Base-by-base conservation (phyloP, 768 basidiomycete genomes). In the Lactifluus piperatus region DNA sequence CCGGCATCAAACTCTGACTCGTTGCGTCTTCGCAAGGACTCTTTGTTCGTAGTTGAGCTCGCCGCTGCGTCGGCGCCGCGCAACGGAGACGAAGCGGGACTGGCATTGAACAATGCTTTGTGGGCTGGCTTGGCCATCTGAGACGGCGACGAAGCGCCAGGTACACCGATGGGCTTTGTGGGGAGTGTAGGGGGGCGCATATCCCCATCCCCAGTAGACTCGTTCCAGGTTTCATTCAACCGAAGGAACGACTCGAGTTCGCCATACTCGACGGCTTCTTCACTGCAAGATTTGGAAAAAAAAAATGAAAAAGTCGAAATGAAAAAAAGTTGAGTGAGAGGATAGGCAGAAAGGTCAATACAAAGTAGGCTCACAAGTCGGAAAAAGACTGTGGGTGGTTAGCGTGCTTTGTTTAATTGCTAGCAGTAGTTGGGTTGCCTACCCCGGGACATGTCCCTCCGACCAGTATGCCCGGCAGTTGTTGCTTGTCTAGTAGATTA, bases 101-200 rank as follows among this genome's bases (percentile, higher is more conserved):
- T 68, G 39, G 67, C 68, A 51, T 81, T 77, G 41, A 82, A 75
- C 48, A 81, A 79, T 56, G 76, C 78, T 66, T 75, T 82, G 65
- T 91, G 85, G 41, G 85, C 81, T n/a, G 87, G 86, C 7, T 85
- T 86, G 41, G 64, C 64, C 85, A 91, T 91, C 68, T 91, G 81
- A 8, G 83, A 73, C 10, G 90, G 88, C 8, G 82, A 76, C 29
- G 80, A 75, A 0, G 87, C 91, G 4, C 91, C 91, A 3, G 91
- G 88, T 6, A 93, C 87, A 55, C 90, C 91, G 51, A 91, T 79
- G 11, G 87, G 83, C 63, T 81, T 78, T 0, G 72, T 79, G 27
- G 71, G 73, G 5, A 80, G 83, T 3, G 77, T 70, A 1, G 81
- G 78, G n/a, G 81, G 78, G n/a, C 74, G 75, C 50, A 83, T 82